Conservation (phyloP, 2,329 filamentous ascomycete species). For the Fusarium clavum region DNA sequence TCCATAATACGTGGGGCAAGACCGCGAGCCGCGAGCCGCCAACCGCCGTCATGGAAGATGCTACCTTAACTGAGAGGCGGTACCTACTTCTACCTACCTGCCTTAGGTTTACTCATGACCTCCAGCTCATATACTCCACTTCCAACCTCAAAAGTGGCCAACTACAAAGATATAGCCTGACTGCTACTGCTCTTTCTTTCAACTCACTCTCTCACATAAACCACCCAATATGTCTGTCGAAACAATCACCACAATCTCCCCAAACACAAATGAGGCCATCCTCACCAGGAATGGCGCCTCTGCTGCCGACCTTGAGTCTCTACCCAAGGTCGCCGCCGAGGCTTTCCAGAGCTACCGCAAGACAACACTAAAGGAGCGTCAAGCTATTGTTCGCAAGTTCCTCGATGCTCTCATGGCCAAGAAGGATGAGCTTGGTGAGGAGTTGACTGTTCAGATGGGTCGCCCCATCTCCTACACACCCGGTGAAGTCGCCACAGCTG, state of each 20-base stretch:
- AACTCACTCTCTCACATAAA: conserved; percentile 1
- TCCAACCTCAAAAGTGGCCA: conserved; percentile 31
- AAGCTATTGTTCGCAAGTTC: conserved; percentile 84
- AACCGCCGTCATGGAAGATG: conserved; percentile 30
- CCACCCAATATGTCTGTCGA: conserved; percentile 68
- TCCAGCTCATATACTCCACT: conserved; percentile 42
- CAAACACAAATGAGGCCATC: conserved; percentile 86
- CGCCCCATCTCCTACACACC: conserved; percentile 88
- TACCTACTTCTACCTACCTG: not conserved
- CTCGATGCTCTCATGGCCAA: conserved; percentile 75
- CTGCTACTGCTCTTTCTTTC: conserved; percentile 10
- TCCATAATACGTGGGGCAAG: conserved; percentile 42
- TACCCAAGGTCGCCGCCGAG: conserved; percentile 78
- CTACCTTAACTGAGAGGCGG: not conserved
- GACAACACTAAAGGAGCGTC: conserved; percentile 79
- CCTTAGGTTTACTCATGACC: conserved; percentile 18
- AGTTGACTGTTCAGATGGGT: conserved; percentile 95
- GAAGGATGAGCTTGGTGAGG: conserved; percentile 83
- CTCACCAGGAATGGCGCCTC: conserved; percentile 82
- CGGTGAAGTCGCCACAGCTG: conserved; percentile 85
- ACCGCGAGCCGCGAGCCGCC: conserved; percentile 37
- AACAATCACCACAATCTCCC: conserved; percentile 83
- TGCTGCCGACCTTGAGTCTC: conserved; percentile 72
- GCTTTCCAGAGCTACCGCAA: conserved; percentile 83
- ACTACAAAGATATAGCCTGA: conserved; percentile 29